These are phyloP conservation scores for Trypanosoma scelopori DNA, from an alignment of 208 protist species.

Conservation along the genomic window DNA sequence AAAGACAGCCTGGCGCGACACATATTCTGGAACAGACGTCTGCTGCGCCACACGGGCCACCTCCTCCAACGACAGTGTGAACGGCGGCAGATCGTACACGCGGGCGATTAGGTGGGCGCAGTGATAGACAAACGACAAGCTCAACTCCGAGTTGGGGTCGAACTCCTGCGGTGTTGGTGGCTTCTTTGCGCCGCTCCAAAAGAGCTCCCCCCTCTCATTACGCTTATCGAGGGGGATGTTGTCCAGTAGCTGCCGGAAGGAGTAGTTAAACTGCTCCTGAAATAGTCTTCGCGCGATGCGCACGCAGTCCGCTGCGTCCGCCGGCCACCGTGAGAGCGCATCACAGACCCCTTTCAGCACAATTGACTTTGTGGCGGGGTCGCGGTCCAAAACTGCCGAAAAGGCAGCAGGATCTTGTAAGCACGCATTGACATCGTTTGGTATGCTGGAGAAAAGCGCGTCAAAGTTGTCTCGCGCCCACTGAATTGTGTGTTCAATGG, in stretches of 20 bases:
- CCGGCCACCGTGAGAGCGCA: constrained; percentile 76
- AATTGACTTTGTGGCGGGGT: constrained; percentile 62
- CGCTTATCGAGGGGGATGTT: constrained; percentile 98
- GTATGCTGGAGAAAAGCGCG: constrained; percentile 73
- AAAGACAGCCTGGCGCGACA: constrained; percentile 67
- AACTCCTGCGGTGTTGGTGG: constrained; percentile 84
- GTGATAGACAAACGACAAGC: constrained; percentile 85
- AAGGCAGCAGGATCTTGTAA: constrained; percentile 69
- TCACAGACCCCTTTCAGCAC: constrained; percentile 75
- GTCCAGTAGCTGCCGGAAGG: constrained; percentile 97
- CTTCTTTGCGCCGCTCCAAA: constrained; percentile 93
- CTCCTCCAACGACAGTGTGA: constrained; percentile 40
- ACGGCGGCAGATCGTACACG: constrained; percentile 56
- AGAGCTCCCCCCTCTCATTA: constrained; percentile 87
- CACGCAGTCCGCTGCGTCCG: constrained; percentile 94
- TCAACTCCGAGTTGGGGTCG: constrained; percentile 33
- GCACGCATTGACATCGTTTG: constrained; percentile 88
- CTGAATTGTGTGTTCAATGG: constrained; percentile 99
- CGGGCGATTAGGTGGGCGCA: constrained; percentile 66
- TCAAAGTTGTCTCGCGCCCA: constrained; percentile 93
- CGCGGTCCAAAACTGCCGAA: constrained; percentile 49
- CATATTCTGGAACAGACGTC: constrained; percentile 53
- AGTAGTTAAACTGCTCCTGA: constrained; percentile 95
- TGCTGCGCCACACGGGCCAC: constrained; percentile 44
- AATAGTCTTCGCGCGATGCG: constrained; percentile 93